Evolutionary conservation across 805 yeast species (phyloP).

Genomic region (Starmerella floris): DNA sequence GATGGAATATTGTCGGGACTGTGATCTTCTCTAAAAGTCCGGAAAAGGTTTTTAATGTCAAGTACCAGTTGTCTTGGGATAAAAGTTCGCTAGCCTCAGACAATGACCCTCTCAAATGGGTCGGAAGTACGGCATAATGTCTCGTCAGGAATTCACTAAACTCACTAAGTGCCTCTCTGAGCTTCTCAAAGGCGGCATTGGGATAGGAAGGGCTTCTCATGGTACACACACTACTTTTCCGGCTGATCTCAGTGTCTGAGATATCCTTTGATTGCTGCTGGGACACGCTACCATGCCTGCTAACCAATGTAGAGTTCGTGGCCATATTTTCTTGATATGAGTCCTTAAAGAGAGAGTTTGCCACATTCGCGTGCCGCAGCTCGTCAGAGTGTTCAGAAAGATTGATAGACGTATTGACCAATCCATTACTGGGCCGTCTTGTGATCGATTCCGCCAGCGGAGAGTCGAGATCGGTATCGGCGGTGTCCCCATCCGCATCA

Average conservation of each 20-base stretch:
- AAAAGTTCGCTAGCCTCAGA: neutral
- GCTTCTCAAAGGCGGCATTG: constrained; percentile 1
- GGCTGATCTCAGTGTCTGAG: neutral
- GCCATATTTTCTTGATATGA: constrained; percentile 1
- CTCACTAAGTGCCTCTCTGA: constrained; percentile 1
- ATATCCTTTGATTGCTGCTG: no score
- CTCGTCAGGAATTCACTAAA: neutral
- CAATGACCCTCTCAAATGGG: neutral
- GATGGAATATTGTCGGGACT: constrained; percentile 6
- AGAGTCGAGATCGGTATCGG: constrained; percentile 3
- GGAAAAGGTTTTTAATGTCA: neutral
- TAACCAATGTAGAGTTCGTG: neutral
- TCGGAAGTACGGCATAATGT: constrained; percentile 1
- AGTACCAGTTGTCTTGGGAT: neutral
- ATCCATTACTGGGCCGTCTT: neutral
- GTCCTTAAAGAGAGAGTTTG: constrained; percentile 6
- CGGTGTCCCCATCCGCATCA: constrained; percentile 4
- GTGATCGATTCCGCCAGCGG: neutral
- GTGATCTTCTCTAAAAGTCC: constrained; percentile 7
- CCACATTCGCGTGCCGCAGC: neutral
- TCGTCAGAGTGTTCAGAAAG: neutral
- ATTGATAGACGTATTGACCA: no score
- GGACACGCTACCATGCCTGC: neutral
- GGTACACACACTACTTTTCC: neutral
- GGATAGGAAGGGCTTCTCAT: neutral